These are phyloP conservation scores for Lagenidium sp. DNA, from an alignment of 352 stramenopile genomes.

Conservation along the genomic window DNA sequence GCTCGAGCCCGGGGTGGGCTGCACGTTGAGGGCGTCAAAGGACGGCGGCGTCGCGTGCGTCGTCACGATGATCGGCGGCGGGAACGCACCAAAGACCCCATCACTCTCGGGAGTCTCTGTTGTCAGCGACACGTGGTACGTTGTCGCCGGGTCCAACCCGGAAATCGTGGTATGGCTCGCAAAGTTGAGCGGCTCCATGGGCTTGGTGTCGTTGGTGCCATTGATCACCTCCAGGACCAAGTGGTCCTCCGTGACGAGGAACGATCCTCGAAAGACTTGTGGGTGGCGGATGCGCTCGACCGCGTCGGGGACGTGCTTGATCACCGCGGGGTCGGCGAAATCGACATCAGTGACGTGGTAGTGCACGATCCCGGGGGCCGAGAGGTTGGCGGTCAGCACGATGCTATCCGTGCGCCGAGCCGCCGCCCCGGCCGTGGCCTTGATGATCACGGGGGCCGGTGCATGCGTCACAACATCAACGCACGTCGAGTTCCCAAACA, in stretches of 20 bases:
- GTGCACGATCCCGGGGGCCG: constrained; percentile 50
- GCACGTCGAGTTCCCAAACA: constrained; percentile 24
- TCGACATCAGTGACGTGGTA: constrained; percentile 72
- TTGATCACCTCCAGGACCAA: constrained; percentile 63
- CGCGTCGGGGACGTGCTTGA: constrained; percentile 8
- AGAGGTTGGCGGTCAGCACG: constrained; percentile 50
- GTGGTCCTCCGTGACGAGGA: constrained; percentile 24
- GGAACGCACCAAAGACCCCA: constrained; percentile 69
- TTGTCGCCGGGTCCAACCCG: constrained; percentile 29
- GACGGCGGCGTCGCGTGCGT: constrained; percentile 39
- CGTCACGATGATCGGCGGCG: constrained; percentile 55
- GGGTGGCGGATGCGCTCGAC: constrained; percentile 3
- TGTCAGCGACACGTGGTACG: constrained; percentile 71
- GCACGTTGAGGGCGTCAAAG: constrained; percentile 28
- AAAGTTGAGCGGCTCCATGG: constrained; percentile 50
- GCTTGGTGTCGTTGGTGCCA: constrained; percentile 58
- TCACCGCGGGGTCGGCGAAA: constrained; percentile 58
- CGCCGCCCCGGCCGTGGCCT: constrained; percentile 32
- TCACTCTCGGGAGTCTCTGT: constrained; percentile 51
- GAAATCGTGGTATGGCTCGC: constrained; percentile 42
- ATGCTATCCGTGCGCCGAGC: constrained; percentile 40
- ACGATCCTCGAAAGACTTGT: constrained; percentile 37
- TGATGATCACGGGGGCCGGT: constrained; percentile 46
- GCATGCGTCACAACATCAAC: constrained; percentile 42
- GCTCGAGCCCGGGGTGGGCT: constrained; percentile 26